Evolutionary conservation across 495 filamentous ascomycete species (phyloP).

Genomic region (Xanthoparmelia taractica): DNA sequence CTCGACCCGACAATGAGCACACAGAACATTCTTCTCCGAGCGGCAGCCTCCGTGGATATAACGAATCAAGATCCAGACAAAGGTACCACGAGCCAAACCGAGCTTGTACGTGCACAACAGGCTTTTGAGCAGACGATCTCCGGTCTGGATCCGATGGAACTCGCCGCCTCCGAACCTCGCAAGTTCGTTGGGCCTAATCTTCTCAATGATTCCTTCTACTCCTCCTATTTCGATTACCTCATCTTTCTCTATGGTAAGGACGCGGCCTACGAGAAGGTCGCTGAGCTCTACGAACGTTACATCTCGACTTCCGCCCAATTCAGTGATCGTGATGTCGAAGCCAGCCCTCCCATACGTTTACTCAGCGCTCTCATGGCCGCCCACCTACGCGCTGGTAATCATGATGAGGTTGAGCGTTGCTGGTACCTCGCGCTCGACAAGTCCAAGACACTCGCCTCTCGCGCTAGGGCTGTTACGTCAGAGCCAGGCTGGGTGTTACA

Average conservation of each 20-base stretch:
- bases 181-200: constrained; percentile 23
- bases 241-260: constrained; percentile 54
- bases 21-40: constrained; percentile 42
- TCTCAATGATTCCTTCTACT: constrained; percentile 34
- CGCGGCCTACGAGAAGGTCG: constrained; percentile 46
- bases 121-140: constrained; percentile 30
- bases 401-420: constrained; percentile 51
- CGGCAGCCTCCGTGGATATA: constrained; percentile 24
- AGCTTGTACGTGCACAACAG: constrained; percentile 22
- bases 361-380: constrained; percentile 59
- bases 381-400: constrained; percentile 47
- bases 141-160: constrained; percentile 29
- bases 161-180: constrained; percentile 28
- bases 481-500: constrained; percentile 37
- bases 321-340: constrained; percentile 20
- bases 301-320: constrained; percentile 31
- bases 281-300: constrained; percentile 51
- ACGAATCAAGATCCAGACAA: constrained; percentile 29
- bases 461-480: constrained; percentile 24
- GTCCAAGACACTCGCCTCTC: constrained; percentile 39
- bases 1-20: constrained; percentile 42
- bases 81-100: constrained; percentile 20
- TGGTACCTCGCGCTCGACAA: constrained; percentile 56
- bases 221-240: constrained; percentile 50
- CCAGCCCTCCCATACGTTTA: constrained; percentile 46